Percentiles rank a stretch among this genome's conserved stretches.
These are phyloP conservation scores for Xylaria nigripes DNA, from an alignment of 495 filamentous ascomycete species.

Conservation along the genomic window DNA sequence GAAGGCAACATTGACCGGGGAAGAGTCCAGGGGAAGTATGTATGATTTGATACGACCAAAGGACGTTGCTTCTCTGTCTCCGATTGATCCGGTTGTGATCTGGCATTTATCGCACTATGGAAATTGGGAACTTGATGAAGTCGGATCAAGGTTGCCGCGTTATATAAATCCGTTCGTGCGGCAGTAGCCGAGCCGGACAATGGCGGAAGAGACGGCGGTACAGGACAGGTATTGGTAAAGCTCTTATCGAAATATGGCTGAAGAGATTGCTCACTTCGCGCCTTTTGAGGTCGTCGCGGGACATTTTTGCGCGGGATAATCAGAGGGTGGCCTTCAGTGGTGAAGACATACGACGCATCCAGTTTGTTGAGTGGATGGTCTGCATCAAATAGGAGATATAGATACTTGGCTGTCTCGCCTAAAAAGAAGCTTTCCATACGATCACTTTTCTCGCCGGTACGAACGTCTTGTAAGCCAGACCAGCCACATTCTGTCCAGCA, in stretches of 20 bases:
- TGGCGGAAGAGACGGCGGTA: conserved; percentile 46
- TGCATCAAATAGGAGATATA: conserved; percentile 80
- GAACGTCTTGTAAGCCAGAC: conserved; percentile 90
- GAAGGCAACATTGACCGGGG: conserved; percentile 63
- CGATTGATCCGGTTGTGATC: conserved; percentile 5
- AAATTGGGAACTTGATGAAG: conserved; percentile 65
- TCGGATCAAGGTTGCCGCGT: conserved; percentile 78
- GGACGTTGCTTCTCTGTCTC: conserved; percentile 1
- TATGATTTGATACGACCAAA: conserved; percentile 60
- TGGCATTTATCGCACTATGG: conserved; percentile 39
- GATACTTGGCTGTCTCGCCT: conserved; percentile 90
- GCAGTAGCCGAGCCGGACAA: conserved; percentile 72
- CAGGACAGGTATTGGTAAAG: conserved; percentile 52
- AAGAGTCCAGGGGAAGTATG: conserved; percentile 88
- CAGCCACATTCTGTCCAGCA: conserved; percentile 94
- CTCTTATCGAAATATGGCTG: conserved; percentile 28
- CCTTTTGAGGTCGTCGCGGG: conserved; percentile 9
- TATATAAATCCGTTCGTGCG: conserved; percentile 78
- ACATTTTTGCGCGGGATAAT: conserved; percentile 58
- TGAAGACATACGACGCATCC: conserved; percentile 85
- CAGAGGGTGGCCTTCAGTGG: conserved; percentile 90
- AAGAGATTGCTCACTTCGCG: conserved; percentile 5
- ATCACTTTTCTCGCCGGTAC: conserved; percentile 80
- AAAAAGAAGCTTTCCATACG: conserved; percentile 99
- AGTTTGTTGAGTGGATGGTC: conserved; percentile 80